These are phyloP conservation scores for Cicer cuneatum DNA, from an alignment of 306 rosid species.

Conservation along the genomic window DNA sequence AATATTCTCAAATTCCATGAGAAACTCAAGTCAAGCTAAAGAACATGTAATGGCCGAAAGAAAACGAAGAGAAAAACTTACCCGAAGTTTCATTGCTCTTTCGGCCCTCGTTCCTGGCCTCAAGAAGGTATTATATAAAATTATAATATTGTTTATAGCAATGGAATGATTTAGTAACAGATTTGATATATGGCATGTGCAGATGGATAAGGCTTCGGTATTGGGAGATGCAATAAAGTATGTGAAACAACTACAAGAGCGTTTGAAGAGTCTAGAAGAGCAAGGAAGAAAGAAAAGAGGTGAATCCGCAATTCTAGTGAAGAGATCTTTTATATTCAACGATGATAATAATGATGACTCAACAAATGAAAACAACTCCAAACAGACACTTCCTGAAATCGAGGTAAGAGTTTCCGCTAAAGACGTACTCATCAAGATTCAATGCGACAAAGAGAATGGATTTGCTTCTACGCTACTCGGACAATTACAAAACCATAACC, in stretches of 20 bases:
- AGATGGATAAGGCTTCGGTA: constrained; percentile 94
- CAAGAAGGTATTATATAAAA: constrained; percentile 61
- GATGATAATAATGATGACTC: constrained; percentile 42
- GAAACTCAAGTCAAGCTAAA: constrained; percentile 57
- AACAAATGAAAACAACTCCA: constrained; percentile 22
- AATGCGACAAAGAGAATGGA: constrained; percentile 62
- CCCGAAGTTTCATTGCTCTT: constrained; percentile 76
- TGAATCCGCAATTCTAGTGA: constrained; percentile 57
- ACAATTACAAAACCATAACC: constrained; percentile 58
- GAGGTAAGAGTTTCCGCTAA: constrained; percentile 72
- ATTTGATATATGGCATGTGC: not conserved
- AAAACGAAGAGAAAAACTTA: constrained; percentile 86
- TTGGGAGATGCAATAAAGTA: constrained; percentile 75
- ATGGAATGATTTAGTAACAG: too few species aligned
- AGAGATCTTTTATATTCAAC: constrained; percentile 52
- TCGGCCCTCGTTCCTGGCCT: constrained; percentile 87
- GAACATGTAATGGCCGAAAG: constrained; percentile 87
- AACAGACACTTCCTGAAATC: constrained; percentile 61
- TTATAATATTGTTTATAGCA: too few species aligned
- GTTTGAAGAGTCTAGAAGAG: constrained; percentile 63
- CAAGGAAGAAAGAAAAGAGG: constrained; percentile 49
- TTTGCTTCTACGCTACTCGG: constrained; percentile 47
- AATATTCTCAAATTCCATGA: constrained; percentile 14
- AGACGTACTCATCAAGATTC: constrained; percentile 68
- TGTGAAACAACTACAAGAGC: constrained; percentile 68